A percentile compares a stretch with the other conserved stretches of the same genome.
Evolutionary conservation across 2,329 filamentous ascomycete genomes (phyloP).

Genomic region (Aspergillus costaricaensis): DNA sequence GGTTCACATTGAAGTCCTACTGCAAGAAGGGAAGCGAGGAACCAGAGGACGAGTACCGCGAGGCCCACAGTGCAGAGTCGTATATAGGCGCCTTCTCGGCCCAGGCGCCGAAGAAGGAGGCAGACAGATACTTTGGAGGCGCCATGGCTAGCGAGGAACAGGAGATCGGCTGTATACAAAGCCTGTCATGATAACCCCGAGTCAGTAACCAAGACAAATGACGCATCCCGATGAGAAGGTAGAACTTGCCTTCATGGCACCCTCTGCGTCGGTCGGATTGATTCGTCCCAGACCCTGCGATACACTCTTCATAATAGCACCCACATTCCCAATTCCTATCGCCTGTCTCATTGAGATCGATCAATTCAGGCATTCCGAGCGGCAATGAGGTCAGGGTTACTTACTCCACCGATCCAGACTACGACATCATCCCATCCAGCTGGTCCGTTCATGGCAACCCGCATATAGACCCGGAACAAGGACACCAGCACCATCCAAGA

Average conservation of each 20-base stretch:
- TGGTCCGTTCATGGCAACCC: conserved; percentile 27
- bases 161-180: conserved; percentile 21
- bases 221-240: not conserved
- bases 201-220: too few relatives aligned
- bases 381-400: not conserved
- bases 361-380: too few relatives aligned
- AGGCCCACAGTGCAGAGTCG: conserved; percentile 17
- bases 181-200: not conserved
- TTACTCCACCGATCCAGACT: conserved; percentile 21
- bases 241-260: conserved; percentile 15
- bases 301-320: conserved; percentile 24
- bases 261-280: conserved; percentile 8
- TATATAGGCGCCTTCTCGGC: conserved; percentile 22
- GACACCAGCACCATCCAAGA: conserved; percentile 25
- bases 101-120: conserved; percentile 31
- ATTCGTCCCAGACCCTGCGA: conserved; percentile 28
- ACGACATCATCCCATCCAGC: conserved; percentile 25
- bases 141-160: conserved; percentile 30
- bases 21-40: conserved; percentile 23
- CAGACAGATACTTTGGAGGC: conserved; percentile 31
- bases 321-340: conserved; percentile 27
- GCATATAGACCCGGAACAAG: conserved; percentile 26
- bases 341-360: conserved; percentile 5
- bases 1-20: conserved; percentile 6
- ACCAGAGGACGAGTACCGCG: conserved; percentile 20